Conservation (phyloP, 2,329 filamentous ascomycete species). For the Epichloe festucae region DNA sequence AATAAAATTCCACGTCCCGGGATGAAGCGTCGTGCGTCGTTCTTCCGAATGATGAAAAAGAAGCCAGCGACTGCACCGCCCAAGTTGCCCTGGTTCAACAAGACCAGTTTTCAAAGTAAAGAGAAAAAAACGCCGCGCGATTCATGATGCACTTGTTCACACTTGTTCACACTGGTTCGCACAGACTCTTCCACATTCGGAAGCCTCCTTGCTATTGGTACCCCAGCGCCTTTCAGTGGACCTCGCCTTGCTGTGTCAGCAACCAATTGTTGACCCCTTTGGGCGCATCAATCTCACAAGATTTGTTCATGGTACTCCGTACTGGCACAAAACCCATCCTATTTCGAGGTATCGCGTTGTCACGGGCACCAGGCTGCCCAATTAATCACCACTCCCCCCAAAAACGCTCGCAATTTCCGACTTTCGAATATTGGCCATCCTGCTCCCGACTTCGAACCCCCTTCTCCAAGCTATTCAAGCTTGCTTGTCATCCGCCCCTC, state of each 20-base stretch:
- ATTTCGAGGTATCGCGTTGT: neutral
- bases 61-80: too few relatives aligned
- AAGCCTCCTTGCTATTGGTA: neutral
- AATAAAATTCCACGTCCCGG: too few relatives aligned
- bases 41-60: too few relatives aligned
- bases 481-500: neutral
- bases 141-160: too few relatives aligned
- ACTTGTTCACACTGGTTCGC: too few relatives aligned
- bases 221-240: neutral
- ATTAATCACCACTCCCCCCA: neutral
- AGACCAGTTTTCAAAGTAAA: too few relatives aligned
- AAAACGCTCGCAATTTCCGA: neutral
- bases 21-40: too few relatives aligned
- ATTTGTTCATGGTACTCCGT: neutral
- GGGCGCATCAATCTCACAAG: neutral
- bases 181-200: neutral
- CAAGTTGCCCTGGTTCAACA: too few relatives aligned
- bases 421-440: neutral
- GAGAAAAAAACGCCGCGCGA: too few relatives aligned
- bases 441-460: neutral
- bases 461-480: neutral
- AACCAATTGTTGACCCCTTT: neutral
- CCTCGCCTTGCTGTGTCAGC: neutral
- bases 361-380: conserved; percentile 2
- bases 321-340: neutral